A percentile compares a stretch with the other conserved stretches of the same genome.
Conservation (phyloP, 371 early-diverging fungal species). For the Mortierella sp. region DNA sequence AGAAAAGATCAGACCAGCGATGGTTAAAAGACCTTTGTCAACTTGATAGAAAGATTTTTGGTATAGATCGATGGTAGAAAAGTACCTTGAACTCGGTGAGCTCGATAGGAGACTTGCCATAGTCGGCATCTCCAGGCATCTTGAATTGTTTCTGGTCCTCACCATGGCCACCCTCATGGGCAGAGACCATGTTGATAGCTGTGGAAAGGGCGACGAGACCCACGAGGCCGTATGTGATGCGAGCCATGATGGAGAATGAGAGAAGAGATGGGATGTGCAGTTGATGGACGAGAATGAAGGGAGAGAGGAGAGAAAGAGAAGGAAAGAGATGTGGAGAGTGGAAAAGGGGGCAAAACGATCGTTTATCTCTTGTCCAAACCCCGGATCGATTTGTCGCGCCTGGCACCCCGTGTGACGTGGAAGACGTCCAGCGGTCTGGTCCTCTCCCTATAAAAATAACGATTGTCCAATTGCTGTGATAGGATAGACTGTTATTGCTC, state of each 20-base stretch:
- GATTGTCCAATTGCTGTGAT: no score
- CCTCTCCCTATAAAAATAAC: no score
- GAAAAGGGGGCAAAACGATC: neutral
- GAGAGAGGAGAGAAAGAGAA: constrained; percentile 1
- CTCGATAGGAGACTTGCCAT: neutral
- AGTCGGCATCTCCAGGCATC: constrained; percentile 39
- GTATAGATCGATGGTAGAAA: neutral
- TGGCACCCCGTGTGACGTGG: no score
- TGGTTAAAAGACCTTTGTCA: neutral
- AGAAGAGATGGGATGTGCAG: neutral
- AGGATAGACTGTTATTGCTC: no score
- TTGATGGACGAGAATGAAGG: neutral
- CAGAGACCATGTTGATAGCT: constrained; percentile 23
- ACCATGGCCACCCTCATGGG: constrained; percentile 19
- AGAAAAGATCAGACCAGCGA: neutral
- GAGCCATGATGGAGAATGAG: constrained; percentile 11
- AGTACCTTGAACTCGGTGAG: constrained; percentile 35
- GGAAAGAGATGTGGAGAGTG: no score
- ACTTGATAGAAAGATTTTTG: neutral
- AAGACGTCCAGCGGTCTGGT: no score
- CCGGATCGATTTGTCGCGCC: no score
- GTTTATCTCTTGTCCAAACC: no score
- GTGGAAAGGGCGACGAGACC: constrained; percentile 35
- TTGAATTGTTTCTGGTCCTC: constrained; percentile 32
- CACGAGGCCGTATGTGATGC: constrained; percentile 25